Evolutionary conservation across 2,329 filamentous ascomycete genomes (phyloP).

Genomic region (Botrytis porri): DNA sequence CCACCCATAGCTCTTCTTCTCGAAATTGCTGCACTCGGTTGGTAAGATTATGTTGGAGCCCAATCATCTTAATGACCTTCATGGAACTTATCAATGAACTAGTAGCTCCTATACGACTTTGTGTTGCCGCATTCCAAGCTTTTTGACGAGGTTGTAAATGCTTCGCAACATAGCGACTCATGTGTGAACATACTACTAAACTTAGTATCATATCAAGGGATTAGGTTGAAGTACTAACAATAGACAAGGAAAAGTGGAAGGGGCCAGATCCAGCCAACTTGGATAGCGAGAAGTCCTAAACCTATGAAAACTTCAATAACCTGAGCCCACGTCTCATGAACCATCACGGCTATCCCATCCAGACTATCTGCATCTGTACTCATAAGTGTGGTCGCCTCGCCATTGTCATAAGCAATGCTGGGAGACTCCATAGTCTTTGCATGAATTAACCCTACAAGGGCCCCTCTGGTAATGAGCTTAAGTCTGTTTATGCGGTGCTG

Average conservation of each 20-base stretch:
- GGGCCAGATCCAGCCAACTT: slow-evolving; percentile 46
- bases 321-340: slow-evolving; percentile 46
- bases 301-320: slow-evolving; percentile 44
- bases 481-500: slow-evolving; percentile 38
- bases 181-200: slow-evolving; percentile 42
- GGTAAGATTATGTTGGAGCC: slow-evolving; percentile 18
- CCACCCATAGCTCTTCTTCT: slow-evolving; percentile 35
- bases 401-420: slow-evolving; percentile 34
- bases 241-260: slow-evolving; percentile 44
- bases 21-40: slow-evolving; percentile 19
- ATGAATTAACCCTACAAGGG: slow-evolving; percentile 41
- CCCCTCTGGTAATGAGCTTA: slow-evolving; percentile 39
- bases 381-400: slow-evolving; percentile 41
- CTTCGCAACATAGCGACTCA: slow-evolving; percentile 43
- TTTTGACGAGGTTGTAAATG: slow-evolving; percentile 40
- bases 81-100: slow-evolving; percentile 40
- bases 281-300: slow-evolving; percentile 39
- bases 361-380: slow-evolving; percentile 44
- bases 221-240: slow-evolving; percentile 35
- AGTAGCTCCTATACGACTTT: slow-evolving; percentile 41
- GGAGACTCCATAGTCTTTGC: slow-evolving; percentile 36
- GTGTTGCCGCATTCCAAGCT: slow-evolving; percentile 44
- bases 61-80: slow-evolving; percentile 44
- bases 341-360: slow-evolving; percentile 38
- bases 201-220: neutral